phyloP scores from a whole-genome alignment of 768 basidiomycete genomes.

The Cyclocybe cylindracea region DNA sequence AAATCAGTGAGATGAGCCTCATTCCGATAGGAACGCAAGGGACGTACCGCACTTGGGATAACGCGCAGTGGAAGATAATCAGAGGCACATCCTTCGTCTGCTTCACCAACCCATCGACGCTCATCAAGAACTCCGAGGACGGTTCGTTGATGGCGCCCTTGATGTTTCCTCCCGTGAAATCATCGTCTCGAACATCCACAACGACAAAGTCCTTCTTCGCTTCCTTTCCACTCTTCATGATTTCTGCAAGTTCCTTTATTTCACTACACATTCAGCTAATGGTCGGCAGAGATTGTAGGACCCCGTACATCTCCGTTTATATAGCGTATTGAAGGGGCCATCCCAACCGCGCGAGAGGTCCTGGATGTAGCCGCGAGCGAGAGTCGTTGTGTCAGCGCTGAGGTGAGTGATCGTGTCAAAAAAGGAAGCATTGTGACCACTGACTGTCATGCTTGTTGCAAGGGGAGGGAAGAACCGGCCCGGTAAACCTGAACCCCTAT shows the following conservation, averaged over 20 bases:
- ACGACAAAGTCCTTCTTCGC: conserved; percentile 69
- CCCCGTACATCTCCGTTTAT: conserved; percentile 24
- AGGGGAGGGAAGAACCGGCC: no score
- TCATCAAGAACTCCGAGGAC: conserved; percentile 55
- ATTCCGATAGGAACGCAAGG: conserved; percentile 6
- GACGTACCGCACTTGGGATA: conserved; percentile 76
- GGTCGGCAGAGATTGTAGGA: background rate
- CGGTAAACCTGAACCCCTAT: no score
- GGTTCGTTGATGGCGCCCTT: conserved; percentile 63
- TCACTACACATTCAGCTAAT: conserved; percentile 1
- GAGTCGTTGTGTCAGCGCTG: no score
- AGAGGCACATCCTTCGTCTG: conserved; percentile 60
- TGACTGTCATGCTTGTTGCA: no score
- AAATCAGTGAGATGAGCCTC: conserved; percentile 8
- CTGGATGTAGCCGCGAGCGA: no score
- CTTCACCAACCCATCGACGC: conserved; percentile 59
- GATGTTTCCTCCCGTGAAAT: conserved; percentile 80
- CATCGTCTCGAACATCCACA: conserved; percentile 85
- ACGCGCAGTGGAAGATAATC: conserved; percentile 77
- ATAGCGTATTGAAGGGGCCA: conserved; percentile 21
- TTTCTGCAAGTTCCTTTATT: conserved; percentile 63
- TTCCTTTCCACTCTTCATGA: conserved; percentile 64
- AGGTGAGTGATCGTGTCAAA: no score
- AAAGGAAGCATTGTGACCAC: no score
- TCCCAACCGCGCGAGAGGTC: background rate